phyloP scores from a whole-genome alignment of 2,329 filamentous ascomycete species.

The Ophiocordyceps robertsii region DNA sequence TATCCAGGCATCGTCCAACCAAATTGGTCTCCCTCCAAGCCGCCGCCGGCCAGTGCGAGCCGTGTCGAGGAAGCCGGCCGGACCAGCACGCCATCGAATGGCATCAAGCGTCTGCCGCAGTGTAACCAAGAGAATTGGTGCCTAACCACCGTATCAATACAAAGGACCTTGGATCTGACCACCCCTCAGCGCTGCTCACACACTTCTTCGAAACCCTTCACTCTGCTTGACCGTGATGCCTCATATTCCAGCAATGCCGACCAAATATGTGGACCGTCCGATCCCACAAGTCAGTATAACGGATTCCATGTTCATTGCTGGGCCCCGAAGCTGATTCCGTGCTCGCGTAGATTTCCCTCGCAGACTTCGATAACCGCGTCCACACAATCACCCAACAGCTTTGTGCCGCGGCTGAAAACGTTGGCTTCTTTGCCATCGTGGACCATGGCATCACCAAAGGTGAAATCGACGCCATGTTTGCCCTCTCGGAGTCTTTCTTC shows the following conservation, averaged over 20 bases:
- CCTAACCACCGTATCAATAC: too few relatives aligned
- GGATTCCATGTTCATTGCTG: neutral
- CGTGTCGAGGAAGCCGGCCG: too few relatives aligned
- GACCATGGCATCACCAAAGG: conserved; percentile 37
- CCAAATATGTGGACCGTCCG: neutral
- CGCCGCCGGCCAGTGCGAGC: too few relatives aligned
- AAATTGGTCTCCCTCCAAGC: too few relatives aligned
- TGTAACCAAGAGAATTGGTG: too few relatives aligned
- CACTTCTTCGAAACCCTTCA: neutral
- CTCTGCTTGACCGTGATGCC: neutral
- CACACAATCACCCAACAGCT: conserved; percentile 39
- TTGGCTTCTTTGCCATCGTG: conserved; percentile 45
- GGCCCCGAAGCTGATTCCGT: neutral
- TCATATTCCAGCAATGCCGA: neutral
- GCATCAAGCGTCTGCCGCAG: too few relatives aligned
- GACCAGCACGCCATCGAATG: too few relatives aligned
- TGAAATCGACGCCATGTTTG: conserved; percentile 38
- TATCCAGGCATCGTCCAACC: too few relatives aligned
- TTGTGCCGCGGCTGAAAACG: conserved; percentile 38
- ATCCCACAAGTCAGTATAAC: neutral
- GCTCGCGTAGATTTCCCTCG: conserved; percentile 30
- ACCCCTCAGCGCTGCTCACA: too few relatives aligned
- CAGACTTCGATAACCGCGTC: conserved; percentile 36
- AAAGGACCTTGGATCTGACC: too few relatives aligned
- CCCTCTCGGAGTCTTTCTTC: conserved; percentile 38